Evolutionary conservation across 176 grass and related monocot species (phyloP), one percentile per base, ranked within the genome.

Genomic region (Metroxylon sagu): DNA sequence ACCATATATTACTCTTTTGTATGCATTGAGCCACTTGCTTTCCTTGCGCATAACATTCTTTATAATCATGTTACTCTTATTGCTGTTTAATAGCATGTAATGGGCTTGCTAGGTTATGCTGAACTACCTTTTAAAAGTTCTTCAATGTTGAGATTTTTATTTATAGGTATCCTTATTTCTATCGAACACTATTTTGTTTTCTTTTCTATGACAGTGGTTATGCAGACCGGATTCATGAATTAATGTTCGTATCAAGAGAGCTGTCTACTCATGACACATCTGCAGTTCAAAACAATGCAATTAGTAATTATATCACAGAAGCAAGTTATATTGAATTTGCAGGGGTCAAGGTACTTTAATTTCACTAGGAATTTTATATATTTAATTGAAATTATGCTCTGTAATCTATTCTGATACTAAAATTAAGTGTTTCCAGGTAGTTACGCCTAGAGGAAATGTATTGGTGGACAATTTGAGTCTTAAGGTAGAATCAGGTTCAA

Each of bases 271-370:
- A 68, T 53, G 84, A 85, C 55, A 81, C 17, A 67, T 88, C 60
- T 5, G 78, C 77, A 57, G 67, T 76, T 80, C 71, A 74, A 57
- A 92, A 65, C 62, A 78, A 68, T 73, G 65, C 78, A 78, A 59
- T 59, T 70, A 77, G 70, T 50, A 90, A 95, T 84, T 95, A 90
- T 68, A 79, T 84, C 74, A 85, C 75, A 65, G 81, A 98, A 81
- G 93, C 93, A 67, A 98, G 70, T 59, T 81, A 92, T 83, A 98
- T 98, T 50, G 87, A 98, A 63, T 98, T 98, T 79, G 81, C 87
- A 19, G 78, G 79, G 68, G 93, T 92, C 52, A 89, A 92, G 87
- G 93, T 98, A 80, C 43, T 70, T 39, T 50, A 56, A 77, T 55
- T 52, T 66, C 30, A 14, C 16, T 72, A 39, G 52, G 70, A 48